A percentile compares a stretch with the other conserved stretches of the same genome.
Evolutionary conservation across 805 yeast genomes (phyloP).

Genomic region (Zygotorulaspora florentina): DNA sequence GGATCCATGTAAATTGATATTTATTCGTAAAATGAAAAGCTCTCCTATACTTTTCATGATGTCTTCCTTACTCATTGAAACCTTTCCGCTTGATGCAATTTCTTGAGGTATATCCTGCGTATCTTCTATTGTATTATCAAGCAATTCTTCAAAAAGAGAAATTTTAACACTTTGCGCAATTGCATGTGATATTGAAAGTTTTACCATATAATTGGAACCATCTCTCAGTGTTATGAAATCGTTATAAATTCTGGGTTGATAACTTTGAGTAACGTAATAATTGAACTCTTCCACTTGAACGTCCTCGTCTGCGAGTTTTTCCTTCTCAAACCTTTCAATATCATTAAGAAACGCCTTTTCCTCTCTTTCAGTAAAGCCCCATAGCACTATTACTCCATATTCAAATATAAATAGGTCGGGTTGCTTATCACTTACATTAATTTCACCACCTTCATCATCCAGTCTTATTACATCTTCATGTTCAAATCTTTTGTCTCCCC

Average conservation of each 20-base stretch:
- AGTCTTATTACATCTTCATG: slow-evolving; percentile 55
- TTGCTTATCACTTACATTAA: slow-evolving; percentile 72
- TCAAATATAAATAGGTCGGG: slow-evolving; percentile 87
- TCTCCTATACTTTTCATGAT: slow-evolving; percentile 98
- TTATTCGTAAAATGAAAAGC: slow-evolving; percentile 78
- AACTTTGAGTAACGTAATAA: slow-evolving; percentile 87
- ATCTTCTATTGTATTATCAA: slow-evolving; percentile 94
- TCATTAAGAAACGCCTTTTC: slow-evolving; percentile 78
- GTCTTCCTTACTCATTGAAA: slow-evolving; percentile 87
- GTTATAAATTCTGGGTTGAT: slow-evolving; percentile 93
- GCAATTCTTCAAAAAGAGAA: slow-evolving; percentile 90
- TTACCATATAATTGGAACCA: slow-evolving; percentile 84
- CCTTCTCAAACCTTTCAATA: slow-evolving; percentile 85
- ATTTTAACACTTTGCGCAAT: slow-evolving; percentile 94
- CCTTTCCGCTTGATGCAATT: slow-evolving; percentile 91
- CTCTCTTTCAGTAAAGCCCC: slow-evolving; percentile 89
- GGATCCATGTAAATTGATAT: slow-evolving; percentile 78
- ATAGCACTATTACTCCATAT: slow-evolving; percentile 93
- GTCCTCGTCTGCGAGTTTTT: slow-evolving; percentile 83
- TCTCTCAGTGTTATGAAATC: slow-evolving; percentile 92
- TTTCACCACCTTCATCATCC: slow-evolving; percentile 94
- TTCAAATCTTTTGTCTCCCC: slow-evolving; percentile 46
- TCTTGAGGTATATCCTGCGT: slow-evolving; percentile 97
- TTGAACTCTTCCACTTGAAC: slow-evolving; percentile 93
- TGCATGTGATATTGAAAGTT: slow-evolving; percentile 91